These are phyloP conservation scores for Mortierella sp. DNA, from an alignment of 371 early-diverging fungal species.

Conservation along the genomic window DNA sequence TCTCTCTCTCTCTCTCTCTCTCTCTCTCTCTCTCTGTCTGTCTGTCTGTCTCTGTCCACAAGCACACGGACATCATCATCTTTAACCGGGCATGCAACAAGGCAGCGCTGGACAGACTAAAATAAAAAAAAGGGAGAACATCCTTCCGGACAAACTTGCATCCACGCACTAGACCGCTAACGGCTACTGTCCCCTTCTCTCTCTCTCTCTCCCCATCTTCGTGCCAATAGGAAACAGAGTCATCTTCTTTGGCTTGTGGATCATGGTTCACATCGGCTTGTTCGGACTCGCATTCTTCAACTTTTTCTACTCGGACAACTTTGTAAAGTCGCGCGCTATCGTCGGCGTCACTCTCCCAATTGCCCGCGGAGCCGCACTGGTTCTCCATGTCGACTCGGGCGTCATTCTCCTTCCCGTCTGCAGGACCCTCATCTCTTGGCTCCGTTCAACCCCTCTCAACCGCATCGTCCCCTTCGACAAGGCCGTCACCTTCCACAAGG, in stretches of 20 bases:
- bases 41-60: too few relatives aligned
- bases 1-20: too few relatives aligned
- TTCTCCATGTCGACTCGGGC: conserved; percentile 78
- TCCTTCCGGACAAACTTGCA: neutral
- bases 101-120: neutral
- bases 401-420: conserved; percentile 87
- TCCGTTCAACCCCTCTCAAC: conserved; percentile 80
- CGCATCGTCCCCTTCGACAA: conserved; percentile 86
- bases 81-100: neutral
- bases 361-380: conserved; percentile 76
- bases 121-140: neutral
- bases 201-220: neutral
- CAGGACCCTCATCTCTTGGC: conserved; percentile 79
- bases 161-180: neutral
- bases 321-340: conserved; percentile 55
- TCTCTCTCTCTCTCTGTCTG: too few relatives aligned
- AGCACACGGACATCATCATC: neutral
- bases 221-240: conserved; percentile 42
- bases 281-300: conserved; percentile 68
- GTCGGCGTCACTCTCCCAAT: conserved; percentile 66
- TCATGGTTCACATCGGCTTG: conserved; percentile 64
- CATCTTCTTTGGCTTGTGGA: conserved; percentile 69
- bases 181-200: neutral
- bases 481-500: conserved; percentile 86
- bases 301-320: conserved; percentile 65